Base-by-base conservation (phyloP, 176 grass and related monocot genomes). In the Triticum timopheevii region DNA sequence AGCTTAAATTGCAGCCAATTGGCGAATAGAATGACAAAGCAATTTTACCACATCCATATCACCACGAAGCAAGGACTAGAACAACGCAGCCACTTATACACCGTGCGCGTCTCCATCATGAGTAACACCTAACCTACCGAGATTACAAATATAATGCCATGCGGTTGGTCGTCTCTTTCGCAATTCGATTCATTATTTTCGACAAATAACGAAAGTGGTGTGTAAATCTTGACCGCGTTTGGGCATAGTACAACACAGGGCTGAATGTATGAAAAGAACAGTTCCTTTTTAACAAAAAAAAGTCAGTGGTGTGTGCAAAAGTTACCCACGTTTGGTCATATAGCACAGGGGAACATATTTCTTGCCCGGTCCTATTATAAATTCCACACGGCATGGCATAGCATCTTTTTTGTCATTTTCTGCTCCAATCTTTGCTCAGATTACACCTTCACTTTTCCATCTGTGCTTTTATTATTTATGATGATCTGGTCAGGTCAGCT, bases 301-400 rank as follows among this genome's bases (percentile, higher is more conserved):
- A 22, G 7, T 2, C 54, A 1, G 19, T 58, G 54, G 6, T 1
- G 54, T 19, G 52, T 58, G 17, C 20, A 20, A 58, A 58, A 69
- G 38, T 87, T 61, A 67, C 10, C 58, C 73, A 83, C 27, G 44
- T 90, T 83, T 79, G 85, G 85, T 66, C 74, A 38, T 15, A 73
- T 54, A 65, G 22, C 73, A 83, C 25, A 30, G 30, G 13, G n/a
- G 4, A 80, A 90, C 72, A 17, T 74, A 23, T 23, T 15, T 78
- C 66, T 79, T 44, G 80, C 73, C 72, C 33, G 42, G 82, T 79
- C 58, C 42, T 74, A 66, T 58, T 42, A 52, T 71, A 70, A 38
- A 2, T 13, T 19, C 24, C 27, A 30, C 25, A 64, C 16, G 45
- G 28, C n/a, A 24, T 19, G 45, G 28, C n/a, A 24, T 19, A 76